Evolutionary conservation across 345 rosid genomes (phyloP).

Genomic region (Moringa oleifera): DNA sequence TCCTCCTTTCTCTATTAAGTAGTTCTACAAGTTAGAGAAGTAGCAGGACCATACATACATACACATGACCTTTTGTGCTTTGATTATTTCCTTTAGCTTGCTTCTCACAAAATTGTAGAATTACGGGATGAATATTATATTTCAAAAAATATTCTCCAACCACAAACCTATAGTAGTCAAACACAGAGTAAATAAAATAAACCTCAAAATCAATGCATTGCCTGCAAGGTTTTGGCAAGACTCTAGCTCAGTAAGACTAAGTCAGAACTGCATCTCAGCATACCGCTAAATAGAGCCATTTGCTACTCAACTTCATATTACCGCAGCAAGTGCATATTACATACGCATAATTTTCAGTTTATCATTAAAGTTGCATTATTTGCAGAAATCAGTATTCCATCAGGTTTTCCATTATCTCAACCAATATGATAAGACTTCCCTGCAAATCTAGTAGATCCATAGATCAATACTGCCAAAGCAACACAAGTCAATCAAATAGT

Average conservation of each 20-base stretch:
- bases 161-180: not conserved
- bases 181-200: too few species aligned
- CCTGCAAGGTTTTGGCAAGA: not conserved
- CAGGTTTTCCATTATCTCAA: not conserved
- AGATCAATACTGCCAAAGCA: not conserved
- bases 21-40: too few species aligned
- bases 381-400: not conserved
- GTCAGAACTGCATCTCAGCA: too few species aligned
- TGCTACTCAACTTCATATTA: too few species aligned
- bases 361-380: not conserved
- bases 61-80: not conserved
- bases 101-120: too few species aligned
- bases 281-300: too few species aligned
- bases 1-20: not conserved
- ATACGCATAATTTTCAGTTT: too few species aligned
- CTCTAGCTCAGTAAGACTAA: too few species aligned
- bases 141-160: not conserved
- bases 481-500: not conserved
- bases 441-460: not conserved
- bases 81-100: too few species aligned
- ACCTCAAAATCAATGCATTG: not conserved
- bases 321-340: too few species aligned
- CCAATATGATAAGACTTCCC: not conserved
- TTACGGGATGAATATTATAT: too few species aligned
- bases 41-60: too few species aligned